Evolutionary conservation across 768 basidiomycete species (phyloP).

Genomic region (Lactarius vividus): DNA sequence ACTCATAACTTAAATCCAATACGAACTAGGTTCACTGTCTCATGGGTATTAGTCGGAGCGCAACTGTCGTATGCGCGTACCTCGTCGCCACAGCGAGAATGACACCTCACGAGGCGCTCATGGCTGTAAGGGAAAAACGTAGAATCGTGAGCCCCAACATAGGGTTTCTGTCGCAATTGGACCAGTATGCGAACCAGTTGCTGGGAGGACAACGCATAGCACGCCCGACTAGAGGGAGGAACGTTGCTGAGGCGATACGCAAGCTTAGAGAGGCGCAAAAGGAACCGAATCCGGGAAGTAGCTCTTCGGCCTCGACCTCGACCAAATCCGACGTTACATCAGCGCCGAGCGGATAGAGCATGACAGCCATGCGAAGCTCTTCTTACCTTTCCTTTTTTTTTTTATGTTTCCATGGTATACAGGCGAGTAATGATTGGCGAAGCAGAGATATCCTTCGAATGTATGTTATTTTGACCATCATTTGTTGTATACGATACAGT

Average conservation of each 20-base stretch:
- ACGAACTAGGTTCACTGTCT: slow-evolving; percentile 66
- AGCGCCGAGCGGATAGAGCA: not conserved
- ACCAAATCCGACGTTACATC: not conserved
- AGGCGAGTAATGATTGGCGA: not conserved
- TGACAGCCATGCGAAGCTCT: too few relatives aligned
- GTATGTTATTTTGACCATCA: not conserved
- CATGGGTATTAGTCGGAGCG: slow-evolving; percentile 72
- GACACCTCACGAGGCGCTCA: slow-evolving; percentile 33
- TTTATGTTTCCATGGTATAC: not conserved
- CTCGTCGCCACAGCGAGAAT: slow-evolving; percentile 34
- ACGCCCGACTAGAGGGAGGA: slow-evolving; percentile 2
- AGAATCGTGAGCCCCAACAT: slow-evolving; percentile 33
- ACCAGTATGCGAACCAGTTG: slow-evolving; percentile 12
- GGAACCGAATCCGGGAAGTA: not conserved
- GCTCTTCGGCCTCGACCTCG: not conserved
- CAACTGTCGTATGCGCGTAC: slow-evolving; percentile 77
- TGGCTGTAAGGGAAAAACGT: slow-evolving; percentile 29
- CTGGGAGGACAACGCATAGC: not conserved
- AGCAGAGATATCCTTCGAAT: not conserved
- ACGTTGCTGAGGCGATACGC: slow-evolving; percentile 13
- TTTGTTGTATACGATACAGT: not conserved
- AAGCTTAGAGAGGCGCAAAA: slow-evolving; percentile 5
- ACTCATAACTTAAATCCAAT: not conserved
- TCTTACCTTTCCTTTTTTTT: not conserved
- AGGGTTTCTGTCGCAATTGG: slow-evolving; percentile 36